phyloP scores from a whole-genome alignment of 2,329 filamentous ascomycete species.

The Aspergillus nomiae region DNA sequence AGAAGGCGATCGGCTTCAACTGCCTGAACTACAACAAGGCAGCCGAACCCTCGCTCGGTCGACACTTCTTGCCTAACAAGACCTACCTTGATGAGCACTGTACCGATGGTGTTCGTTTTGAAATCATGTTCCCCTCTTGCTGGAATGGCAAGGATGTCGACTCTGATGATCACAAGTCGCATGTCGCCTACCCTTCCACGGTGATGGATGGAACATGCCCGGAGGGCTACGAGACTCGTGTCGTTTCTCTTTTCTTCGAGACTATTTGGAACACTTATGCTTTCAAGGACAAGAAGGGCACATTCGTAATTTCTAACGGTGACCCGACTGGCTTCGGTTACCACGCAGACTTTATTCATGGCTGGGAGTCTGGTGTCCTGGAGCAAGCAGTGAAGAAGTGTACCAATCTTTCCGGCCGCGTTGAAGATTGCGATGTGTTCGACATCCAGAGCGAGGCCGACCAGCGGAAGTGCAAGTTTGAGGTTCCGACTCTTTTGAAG shows the following conservation, averaged over 20 bases:
- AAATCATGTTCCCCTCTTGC: constrained; percentile 87
- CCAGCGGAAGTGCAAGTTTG: constrained; percentile 63
- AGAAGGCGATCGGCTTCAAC: constrained; percentile 92
- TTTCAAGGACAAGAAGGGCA: constrained; percentile 64
- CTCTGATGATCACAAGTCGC: constrained; percentile 56
- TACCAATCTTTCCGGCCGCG: constrained; percentile 68
- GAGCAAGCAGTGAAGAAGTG: constrained; percentile 73
- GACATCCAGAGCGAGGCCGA: constrained; percentile 62
- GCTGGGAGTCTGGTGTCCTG: constrained; percentile 71
- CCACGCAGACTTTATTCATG: constrained; percentile 77
- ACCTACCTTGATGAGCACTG: constrained; percentile 78
- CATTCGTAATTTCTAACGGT: constrained; percentile 77
- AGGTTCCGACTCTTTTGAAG: constrained; percentile 56
- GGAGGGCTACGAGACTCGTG: constrained; percentile 63
- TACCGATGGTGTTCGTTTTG: constrained; percentile 75
- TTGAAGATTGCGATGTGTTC: constrained; percentile 77
- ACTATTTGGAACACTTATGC: constrained; percentile 76
- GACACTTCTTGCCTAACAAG: constrained; percentile 81
- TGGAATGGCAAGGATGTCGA: constrained; percentile 73
- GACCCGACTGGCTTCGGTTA: constrained; percentile 76
- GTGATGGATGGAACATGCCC: constrained; percentile 80
- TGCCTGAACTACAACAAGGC: constrained; percentile 75
- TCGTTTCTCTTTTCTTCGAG: constrained; percentile 80
- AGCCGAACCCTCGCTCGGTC: constrained; percentile 74
- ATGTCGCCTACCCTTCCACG: constrained; percentile 77